Evolutionary conservation across 1,139 yeast genomes (phyloP).

Genomic region (Hanseniaspora gamundiae): DNA sequence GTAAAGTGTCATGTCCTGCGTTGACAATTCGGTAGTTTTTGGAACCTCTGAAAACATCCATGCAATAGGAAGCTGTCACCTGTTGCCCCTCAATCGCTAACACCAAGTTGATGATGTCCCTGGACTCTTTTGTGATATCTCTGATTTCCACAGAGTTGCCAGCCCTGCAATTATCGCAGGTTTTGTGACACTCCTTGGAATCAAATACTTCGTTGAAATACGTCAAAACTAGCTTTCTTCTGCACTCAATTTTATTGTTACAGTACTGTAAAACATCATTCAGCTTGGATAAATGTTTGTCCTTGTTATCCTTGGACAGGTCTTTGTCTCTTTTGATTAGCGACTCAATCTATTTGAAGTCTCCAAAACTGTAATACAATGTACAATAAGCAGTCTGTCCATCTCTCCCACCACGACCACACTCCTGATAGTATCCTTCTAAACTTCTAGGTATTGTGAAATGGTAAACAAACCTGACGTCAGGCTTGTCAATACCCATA

Average conservation of each 20-base stretch:
- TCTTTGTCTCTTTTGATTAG: slow-evolving; percentile 71
- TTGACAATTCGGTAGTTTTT: slow-evolving; percentile 46
- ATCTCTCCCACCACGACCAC: slow-evolving; percentile 99
- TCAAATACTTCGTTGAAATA: slow-evolving; percentile 81
- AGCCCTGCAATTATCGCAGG: slow-evolving; percentile 78
- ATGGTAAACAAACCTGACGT: slow-evolving; percentile 85
- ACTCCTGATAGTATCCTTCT: slow-evolving; percentile 95
- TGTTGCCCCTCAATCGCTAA: slow-evolving; percentile 41
- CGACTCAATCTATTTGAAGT: slow-evolving; percentile 59
- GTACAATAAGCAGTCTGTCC: slow-evolving; percentile 73
- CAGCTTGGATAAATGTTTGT: slow-evolving; percentile 65
- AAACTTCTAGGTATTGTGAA: slow-evolving; percentile 79
- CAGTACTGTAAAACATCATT: slow-evolving; percentile 85
- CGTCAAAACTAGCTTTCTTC: slow-evolving; percentile 77
- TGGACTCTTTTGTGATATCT: slow-evolving; percentile 63
- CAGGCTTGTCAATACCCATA: slow-evolving; percentile 97
- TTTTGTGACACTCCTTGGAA: slow-evolving; percentile 48
- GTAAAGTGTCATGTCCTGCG: slow-evolving; percentile 48
- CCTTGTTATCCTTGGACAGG: slow-evolving; percentile 44
- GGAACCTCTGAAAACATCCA: slow-evolving; percentile 75
- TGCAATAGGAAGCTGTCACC: slow-evolving; percentile 71
- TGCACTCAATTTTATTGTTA: slow-evolving; percentile 81
- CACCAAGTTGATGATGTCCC: slow-evolving; percentile 47
- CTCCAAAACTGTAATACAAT: slow-evolving; percentile 67
- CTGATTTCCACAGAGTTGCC: slow-evolving; percentile 35